Conservation (phyloP, 2,329 filamentous ascomycete species). For the Cladobotryum protrusum region DNA sequence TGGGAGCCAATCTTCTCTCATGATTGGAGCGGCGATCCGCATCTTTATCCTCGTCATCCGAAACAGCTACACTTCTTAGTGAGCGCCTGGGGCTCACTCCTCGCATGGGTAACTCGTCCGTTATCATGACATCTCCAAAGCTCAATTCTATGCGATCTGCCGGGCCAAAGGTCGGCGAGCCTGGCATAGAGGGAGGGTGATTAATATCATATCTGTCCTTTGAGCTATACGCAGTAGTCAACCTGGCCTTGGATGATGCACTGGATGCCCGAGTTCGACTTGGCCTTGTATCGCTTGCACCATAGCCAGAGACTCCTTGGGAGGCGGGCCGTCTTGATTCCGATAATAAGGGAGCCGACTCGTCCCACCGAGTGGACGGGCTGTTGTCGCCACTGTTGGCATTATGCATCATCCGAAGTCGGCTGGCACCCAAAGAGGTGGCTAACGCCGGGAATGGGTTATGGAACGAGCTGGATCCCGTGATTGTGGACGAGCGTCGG, state of each 20-base stretch:
- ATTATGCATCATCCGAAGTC: conserved; percentile 30
- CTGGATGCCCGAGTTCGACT: conserved; percentile 37
- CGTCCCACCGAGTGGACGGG: conserved; percentile 34
- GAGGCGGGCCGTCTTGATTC: conserved; percentile 21
- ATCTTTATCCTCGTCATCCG: conserved; percentile 21
- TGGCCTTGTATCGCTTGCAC: conserved; percentile 33
- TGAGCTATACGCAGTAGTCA: conserved; percentile 25
- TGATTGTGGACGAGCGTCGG: conserved; percentile 51
- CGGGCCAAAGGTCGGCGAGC: conserved; percentile 49
- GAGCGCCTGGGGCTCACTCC: conserved; percentile 25
- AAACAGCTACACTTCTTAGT: conserved; percentile 24
- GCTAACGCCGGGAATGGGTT: conserved; percentile 25
- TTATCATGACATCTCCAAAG: conserved; percentile 65
- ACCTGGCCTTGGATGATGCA: conserved; percentile 44
- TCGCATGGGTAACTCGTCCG: conserved; percentile 51
- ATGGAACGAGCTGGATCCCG: conserved; percentile 28
- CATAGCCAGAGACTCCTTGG: conserved; percentile 32
- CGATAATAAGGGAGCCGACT: conserved; percentile 50
- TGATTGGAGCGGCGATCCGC: conserved; percentile 25
- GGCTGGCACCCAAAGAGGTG: conserved; percentile 23
- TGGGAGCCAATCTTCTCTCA: conserved; percentile 46
- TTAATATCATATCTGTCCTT: conserved; percentile 56
- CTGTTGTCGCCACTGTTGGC: conserved; percentile 43
- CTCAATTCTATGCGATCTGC: conserved; percentile 47
- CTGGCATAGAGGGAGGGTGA: conserved; percentile 62